Evolutionary conservation across 768 basidiomycete genomes (phyloP).

Genomic region (Phanerochaete carnosa): DNA sequence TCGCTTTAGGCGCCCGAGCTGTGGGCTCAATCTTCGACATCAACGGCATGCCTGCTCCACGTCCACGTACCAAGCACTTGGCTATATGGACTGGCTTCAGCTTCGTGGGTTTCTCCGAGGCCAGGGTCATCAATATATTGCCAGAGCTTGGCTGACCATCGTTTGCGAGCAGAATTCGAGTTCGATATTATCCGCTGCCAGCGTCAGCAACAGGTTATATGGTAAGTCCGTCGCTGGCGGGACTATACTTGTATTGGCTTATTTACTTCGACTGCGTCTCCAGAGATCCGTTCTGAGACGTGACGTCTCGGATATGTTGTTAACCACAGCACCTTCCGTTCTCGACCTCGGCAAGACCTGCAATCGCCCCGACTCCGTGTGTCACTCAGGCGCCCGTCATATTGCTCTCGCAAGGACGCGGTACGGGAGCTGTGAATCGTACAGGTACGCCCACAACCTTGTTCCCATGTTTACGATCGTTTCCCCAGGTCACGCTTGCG

Average conservation of each 20-base stretch:
- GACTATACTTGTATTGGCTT: too few relatives aligned
- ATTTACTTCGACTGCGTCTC: too few relatives aligned
- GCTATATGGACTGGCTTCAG: not conserved
- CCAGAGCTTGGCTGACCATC: too few relatives aligned
- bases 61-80: not conserved
- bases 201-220: too few relatives aligned
- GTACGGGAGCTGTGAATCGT: not conserved
- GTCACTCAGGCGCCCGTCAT: not conserved
- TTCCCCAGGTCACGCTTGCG: not conserved
- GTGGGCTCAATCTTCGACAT: not conserved
- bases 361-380: not conserved
- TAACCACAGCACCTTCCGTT: not conserved
- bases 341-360: not conserved
- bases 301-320: not conserved
- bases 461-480: not conserved
- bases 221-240: too few relatives aligned
- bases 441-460: not conserved
- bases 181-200: too few relatives aligned
- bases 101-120: not conserved
- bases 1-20: not conserved
- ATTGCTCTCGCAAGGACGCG: not conserved
- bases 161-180: too few relatives aligned
- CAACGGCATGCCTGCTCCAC: not conserved
- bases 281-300: too few relatives aligned
- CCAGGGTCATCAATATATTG: too few relatives aligned